Base-by-base conservation (phyloP, 2,329 filamentous ascomycete species). In the Knufia fluminis region DNA sequence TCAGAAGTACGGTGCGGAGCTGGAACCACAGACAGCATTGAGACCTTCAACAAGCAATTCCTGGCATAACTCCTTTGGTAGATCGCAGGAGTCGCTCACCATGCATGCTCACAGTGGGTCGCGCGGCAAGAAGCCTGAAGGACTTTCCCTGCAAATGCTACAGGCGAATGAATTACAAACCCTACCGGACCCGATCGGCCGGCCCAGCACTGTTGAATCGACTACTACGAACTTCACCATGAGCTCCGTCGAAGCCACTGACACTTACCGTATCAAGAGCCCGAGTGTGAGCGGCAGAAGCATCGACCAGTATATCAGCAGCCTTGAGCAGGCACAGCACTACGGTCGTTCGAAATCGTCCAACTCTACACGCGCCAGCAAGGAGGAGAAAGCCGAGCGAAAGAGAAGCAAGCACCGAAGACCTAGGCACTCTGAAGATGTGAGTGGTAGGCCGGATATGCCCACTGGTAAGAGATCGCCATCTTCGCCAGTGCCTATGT, bases 401-500 rank as follows among this genome's bases (percentile, higher is more conserved):
- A 68, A 67, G 51, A 68, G 73, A 44, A 69, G 72, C 20, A 75
- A 75, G 57, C 62, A 71, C 24, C 66, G 66, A 52, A 69, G 73
- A 9, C 46, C 43, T 26, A 47, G 86, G 16, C 65, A 66, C 9
- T 88, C 86, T 0, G 78, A 83, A 56, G 83, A 85, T 17, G 60
- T 60, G 36, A 80, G 86, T 50, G 86, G 85, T 17, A 78, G 86
- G 54, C 78, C 83, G 19, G 83, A 82, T 55, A 88, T 84, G 54
- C 84, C 81, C 61, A 79, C 85, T 16, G 79, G 82, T 10, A 94
- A 95, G 67, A 77, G 86, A 19, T 96, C 91, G 1, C 91, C 91
- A 1, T 94, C 88, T 1, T 96, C 91, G 0, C 91, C 91, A 0
- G 77, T 95, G 1, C 88, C 90, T 2, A 96, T 96, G 90, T 94